Base-by-base conservation (phyloP, 2,329 filamentous ascomycete species). In the Xylariales sp. region DNA sequence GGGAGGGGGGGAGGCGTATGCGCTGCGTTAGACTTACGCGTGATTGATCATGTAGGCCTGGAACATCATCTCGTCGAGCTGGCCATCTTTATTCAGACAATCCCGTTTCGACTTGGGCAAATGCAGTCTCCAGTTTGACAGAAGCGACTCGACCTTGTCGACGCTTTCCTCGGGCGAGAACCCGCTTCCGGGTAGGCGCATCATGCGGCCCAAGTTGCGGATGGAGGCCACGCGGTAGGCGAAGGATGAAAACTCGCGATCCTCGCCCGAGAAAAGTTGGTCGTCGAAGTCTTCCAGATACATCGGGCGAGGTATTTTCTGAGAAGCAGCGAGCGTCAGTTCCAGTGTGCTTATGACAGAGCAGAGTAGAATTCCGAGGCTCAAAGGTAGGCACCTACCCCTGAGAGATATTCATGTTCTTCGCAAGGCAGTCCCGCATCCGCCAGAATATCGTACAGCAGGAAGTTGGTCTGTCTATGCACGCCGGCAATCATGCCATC, bases 31-130 rank as follows among this genome's bases (percentile, higher is more conserved):
- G 49, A 79, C 83, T 74, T 78, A 85, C 83, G 86, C 85, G 69
- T 88, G 81, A 39, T 82, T 86, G 74, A 97, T 92, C 88, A 97
- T 95, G 70, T 93, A 91, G 0, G 93, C 94, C 78, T 97, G 93
- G 81, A 97, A 97, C 80, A 97, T 90, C 86, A 97, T 91, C 80
- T 97, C 93, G 77, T 97, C 94, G 10, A 94, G 84, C 61, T 89
- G 86, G 39, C 93, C 90, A 72, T 91, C 88, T 69, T 87, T 86
- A 67, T 89, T 87, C 61, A 97, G 82, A 16, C 92, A 84, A 68
- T 93, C 87, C 63, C 85, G 85, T 80, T 97, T 97, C 14, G 84
- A 84, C 16, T 86, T 83, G 0, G 94, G 94, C 0, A 97, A 83
- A 74, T 96, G 91, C 55, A 95, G 86, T 62, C 89, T 87, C 92